Base-by-base conservation (phyloP, 257 asterid species). In the Solanum corneliomulleri region DNA sequence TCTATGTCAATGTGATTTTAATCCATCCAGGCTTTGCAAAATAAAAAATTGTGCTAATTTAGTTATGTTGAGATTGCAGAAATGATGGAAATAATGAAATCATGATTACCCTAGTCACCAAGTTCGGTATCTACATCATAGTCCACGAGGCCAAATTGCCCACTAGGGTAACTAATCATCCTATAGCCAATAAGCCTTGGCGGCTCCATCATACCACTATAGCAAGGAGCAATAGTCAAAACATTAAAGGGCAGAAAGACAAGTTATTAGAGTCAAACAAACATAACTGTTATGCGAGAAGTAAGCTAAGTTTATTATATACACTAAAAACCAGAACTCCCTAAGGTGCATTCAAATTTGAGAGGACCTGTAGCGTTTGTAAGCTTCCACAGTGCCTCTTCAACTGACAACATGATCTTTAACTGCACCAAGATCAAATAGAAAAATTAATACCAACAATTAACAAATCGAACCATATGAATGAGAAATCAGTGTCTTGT, bases 281-380 rank as follows among this genome's bases (percentile, higher is more conserved):
- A 77, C 5, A 78, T 25, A 44, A 45, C 27, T 76, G 52, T 44
- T 78, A 78, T 9, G 84, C 37, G 35, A 29, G 12, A 18, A 47
- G 49, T 31, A 58, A 72, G 41, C 1, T 49, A 37, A 88, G 89
- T 68, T 92, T 90, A 88, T 88, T 90, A 88, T 20, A 16, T 88
- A 87, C 92, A 92, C 86, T 84, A 89, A 72, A 88, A 92, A 80
- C 90, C 85, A 83, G 83, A 89, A 87, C 88, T 85, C 89, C 93
- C 88, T 91, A 88, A 75, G 88, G 90, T 78, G 62, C 87, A 89
- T 86, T 89, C 82, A 81, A 60, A 10, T 42, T 83, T 72, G 66
- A 86, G 64, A 69, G 60, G 85, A 87, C 88, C 84, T 47, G 88
- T 75, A 31, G 52, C 86, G 3, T 56, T 56, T 20, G 66, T 20